A percentile compares a stretch with the other conserved stretches of the same genome.
Evolutionary conservation across 176 grass and related monocot species (phyloP).

Genomic region (Bothriochloa decipiens): DNA sequence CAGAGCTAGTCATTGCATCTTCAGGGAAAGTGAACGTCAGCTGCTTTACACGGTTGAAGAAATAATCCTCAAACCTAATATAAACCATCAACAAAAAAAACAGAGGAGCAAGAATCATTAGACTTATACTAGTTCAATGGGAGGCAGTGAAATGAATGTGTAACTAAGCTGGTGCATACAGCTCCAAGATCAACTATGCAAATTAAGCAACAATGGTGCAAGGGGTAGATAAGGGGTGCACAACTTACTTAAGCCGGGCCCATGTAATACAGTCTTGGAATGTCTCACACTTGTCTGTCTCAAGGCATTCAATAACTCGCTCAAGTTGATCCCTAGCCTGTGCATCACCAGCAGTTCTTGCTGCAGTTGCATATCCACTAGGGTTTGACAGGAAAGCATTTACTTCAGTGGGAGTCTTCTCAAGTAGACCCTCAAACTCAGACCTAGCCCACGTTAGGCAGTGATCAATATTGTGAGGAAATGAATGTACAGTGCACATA

Average conservation of each 20-base stretch:
- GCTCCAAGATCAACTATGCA: neutral
- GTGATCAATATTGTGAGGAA: constrained; percentile 96
- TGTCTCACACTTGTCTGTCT: constrained; percentile 75
- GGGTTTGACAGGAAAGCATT: constrained; percentile 82
- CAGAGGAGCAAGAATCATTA: neutral
- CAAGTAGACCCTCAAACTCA: constrained; percentile 94
- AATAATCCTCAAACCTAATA: constrained; percentile 94
- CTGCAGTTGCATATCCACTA: constrained; percentile 53
- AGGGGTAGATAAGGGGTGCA: neutral
- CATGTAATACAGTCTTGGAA: constrained; percentile 95
- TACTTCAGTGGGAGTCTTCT: constrained; percentile 91
- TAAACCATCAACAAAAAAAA: constrained; percentile 41
- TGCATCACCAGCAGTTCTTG: constrained; percentile 85
- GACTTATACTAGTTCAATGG: neutral
- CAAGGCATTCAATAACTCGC: constrained; percentile 82
- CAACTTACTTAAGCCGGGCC: constrained; percentile 79
- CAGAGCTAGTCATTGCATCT: constrained; percentile 77
- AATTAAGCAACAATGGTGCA: neutral
- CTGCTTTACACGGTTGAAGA: constrained; percentile 82
- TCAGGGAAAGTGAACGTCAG: constrained; percentile 89
- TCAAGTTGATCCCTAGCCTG: constrained; percentile 87
- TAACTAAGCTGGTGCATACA: neutral
- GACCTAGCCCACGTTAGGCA: constrained; percentile 91
- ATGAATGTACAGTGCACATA: constrained; percentile 96
- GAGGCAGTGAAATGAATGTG: neutral